Conservation (phyloP, 225 moss, liverwort and hornwort genomes). For the Lunularia cruciata region DNA sequence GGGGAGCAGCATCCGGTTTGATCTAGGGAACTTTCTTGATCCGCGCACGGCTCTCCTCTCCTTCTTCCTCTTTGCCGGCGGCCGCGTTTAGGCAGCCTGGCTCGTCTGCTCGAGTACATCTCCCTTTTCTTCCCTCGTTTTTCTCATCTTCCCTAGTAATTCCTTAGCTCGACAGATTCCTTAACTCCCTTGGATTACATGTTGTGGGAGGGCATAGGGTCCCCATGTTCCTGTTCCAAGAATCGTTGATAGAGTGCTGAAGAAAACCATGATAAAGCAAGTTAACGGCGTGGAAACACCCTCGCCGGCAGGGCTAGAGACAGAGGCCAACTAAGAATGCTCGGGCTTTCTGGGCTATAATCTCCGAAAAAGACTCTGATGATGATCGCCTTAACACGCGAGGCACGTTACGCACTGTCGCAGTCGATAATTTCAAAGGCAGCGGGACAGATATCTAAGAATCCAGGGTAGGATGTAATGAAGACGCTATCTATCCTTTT, state of each 20-base stretch:
- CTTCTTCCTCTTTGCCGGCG: background rate
- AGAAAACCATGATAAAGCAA: background rate
- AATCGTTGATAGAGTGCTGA: background rate
- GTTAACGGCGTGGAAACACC: background rate
- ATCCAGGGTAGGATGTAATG: background rate
- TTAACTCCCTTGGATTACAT: no score
- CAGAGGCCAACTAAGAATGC: background rate
- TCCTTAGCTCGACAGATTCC: no score
- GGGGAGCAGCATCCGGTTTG: background rate
- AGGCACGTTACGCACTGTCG: conserved; percentile 6
- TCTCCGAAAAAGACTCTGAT: background rate
- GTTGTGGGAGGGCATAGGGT: no score
- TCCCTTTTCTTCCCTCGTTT: background rate
- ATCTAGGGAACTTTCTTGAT: background rate
- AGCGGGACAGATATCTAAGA: background rate
- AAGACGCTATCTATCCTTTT: background rate
- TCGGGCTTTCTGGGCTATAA: background rate
- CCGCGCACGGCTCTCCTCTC: background rate
- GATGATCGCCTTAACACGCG: background rate
- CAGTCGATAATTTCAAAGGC: background rate
- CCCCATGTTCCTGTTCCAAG: background rate
- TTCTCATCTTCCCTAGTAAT: background rate
- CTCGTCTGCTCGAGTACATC: background rate
- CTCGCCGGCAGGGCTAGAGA: background rate
- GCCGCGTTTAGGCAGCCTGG: conserved; percentile 7